phyloP scores from a whole-genome alignment of 352 stramenopile species.

The Phytophthora multivora region DNA sequence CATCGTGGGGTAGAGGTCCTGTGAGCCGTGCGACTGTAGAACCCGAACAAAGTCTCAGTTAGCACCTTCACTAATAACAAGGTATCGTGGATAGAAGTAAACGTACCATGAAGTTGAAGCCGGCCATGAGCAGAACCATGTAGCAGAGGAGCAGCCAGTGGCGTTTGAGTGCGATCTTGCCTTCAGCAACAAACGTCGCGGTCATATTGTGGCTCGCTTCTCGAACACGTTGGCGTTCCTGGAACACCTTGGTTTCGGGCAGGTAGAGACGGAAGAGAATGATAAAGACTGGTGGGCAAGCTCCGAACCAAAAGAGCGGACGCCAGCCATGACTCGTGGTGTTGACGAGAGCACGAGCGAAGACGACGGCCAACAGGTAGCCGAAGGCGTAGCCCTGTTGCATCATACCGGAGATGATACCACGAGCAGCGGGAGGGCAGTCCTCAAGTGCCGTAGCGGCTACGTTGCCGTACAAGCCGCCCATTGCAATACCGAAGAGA shows the following conservation, averaged over 20 bases:
- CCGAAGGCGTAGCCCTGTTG: conserved; percentile 58
- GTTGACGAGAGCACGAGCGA: conserved; percentile 41
- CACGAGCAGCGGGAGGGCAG: conserved; percentile 41
- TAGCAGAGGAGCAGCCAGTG: conserved; percentile 53
- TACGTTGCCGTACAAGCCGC: conserved; percentile 52
- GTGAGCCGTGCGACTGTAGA: conserved; percentile 46
- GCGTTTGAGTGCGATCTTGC: conserved; percentile 47
- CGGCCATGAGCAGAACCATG: conserved; percentile 51
- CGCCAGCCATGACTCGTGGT: conserved; percentile 55
- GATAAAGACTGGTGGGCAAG: conserved; percentile 50
- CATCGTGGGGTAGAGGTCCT: conserved; percentile 62
- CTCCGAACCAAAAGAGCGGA: conserved; percentile 55
- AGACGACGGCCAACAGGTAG: conserved; percentile 46
- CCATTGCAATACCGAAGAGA: conserved; percentile 56
- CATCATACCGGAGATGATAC: conserved; percentile 58
- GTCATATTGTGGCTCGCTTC: conserved; percentile 39
- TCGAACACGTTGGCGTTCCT: conserved; percentile 39
- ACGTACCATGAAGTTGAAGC: conserved; percentile 55
- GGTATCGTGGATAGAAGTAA: not conserved
- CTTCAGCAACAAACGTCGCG: conserved; percentile 44
- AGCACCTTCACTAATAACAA: not conserved
- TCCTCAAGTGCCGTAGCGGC: conserved; percentile 53
- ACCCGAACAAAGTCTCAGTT: not conserved
- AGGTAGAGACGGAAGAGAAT: conserved; percentile 46
- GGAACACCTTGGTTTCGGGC: conserved; percentile 50